A percentile compares a stretch with the other conserved stretches of the same genome.
Conservation (phyloP, 2,329 filamentous ascomycete genomes). For the Sordariomycetes sp. region DNA sequence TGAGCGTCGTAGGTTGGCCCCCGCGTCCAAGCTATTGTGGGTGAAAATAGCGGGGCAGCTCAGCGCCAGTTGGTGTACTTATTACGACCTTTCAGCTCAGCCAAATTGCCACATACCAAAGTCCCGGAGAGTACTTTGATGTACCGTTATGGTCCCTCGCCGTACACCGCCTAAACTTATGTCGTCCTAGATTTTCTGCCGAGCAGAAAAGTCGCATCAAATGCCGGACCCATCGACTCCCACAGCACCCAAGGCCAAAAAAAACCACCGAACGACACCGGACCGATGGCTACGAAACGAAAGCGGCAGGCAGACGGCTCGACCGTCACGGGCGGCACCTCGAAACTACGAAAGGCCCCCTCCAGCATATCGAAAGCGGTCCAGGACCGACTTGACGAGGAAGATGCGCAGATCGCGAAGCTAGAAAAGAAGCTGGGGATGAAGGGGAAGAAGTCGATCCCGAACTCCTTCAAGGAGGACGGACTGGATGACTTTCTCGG, state of each 20-base stretch:
- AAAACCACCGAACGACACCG: slow-evolving; percentile 53
- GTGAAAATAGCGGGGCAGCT: neutral
- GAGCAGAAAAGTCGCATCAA: neutral
- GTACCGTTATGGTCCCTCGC: neutral
- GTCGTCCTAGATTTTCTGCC: neutral
- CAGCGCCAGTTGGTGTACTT: neutral
- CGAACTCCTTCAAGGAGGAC: slow-evolving; percentile 66
- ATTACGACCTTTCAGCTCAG: neutral
- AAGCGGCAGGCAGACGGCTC: neutral
- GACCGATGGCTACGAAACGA: slow-evolving; percentile 1
- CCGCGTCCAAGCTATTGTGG: neutral
- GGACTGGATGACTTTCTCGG: slow-evolving; percentile 69
- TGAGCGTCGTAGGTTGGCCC: neutral
- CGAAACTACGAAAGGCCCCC: neutral
- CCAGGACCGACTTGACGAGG: slow-evolving; percentile 57
- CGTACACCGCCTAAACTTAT: neutral
- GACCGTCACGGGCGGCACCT: neutral
- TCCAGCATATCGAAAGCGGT: slow-evolving; percentile 13
- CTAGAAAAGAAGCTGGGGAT: slow-evolving; percentile 82
- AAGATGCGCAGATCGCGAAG: slow-evolving; percentile 79
- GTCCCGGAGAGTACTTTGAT: neutral
- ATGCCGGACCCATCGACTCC: neutral
- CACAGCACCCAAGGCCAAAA: neutral
- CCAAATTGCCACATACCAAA: neutral
- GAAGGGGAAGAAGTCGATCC: slow-evolving; percentile 59